Evolutionary conservation across 2,329 filamentous ascomycete genomes (phyloP), one percentile per base, ranked within the genome.

Genomic region (Trichoderma citrinoviride): DNA sequence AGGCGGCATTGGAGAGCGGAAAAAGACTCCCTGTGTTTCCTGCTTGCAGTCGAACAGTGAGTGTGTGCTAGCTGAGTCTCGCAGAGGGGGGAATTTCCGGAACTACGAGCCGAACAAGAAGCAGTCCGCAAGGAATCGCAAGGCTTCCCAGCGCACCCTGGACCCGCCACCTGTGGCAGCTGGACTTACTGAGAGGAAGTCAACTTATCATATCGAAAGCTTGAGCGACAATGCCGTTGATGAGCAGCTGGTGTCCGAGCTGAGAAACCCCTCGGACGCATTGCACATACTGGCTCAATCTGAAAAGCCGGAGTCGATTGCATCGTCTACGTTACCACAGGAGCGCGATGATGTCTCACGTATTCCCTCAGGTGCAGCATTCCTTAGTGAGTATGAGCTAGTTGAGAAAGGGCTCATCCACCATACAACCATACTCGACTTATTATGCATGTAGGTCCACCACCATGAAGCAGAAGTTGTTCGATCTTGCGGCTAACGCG

Each of bases 211-310:
- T 7, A 19, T 27, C 29, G 57, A 43, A 21, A 14, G 41, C 5
- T 57, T 47, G 5, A 27, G 41, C 5, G 37, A 27, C 17, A 21
- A 61, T 17, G 7, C 23, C 10, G 47, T 58, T 47, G 55, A 37
- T 23, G 57, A 52, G n/a, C 46, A 61, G 19, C 47, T 61, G 1
- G 46, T 21, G 15, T 27, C 57, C 12, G 57, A 61, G 19, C 57
- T 61, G 19, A 41, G 57, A 27, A 61, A 61, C 21, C 57, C 57
- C 3, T 50, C 57, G 3, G 57, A 61, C 12, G 57, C 57, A 5
- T n/a, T 61, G n/a, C 57, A 61, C 25, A 61, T 61, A 52, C 46
- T 61, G 2, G 29, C 57, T 7, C 57, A 41, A 29, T 61, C 57
- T 5, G 57, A 52, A 33, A 52, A 52, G 14, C 14, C 21, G 0